A percentile compares a stretch with the other conserved stretches of the same genome.
These are phyloP conservation scores for Lathyrus tuberosus DNA, from an alignment of 306 rosid species.

Conservation along the genomic window DNA sequence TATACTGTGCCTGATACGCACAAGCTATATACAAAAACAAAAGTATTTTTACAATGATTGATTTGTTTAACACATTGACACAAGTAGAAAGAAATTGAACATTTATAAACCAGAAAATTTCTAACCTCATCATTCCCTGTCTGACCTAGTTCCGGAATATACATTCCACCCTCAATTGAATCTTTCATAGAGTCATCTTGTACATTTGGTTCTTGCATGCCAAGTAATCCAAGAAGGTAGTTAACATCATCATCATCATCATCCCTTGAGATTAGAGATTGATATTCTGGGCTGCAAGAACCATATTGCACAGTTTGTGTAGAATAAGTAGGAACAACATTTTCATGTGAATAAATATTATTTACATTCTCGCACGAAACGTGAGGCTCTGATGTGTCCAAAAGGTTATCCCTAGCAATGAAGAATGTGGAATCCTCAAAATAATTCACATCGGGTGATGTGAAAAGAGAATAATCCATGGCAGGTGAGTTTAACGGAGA, in stretches of 20 bases:
- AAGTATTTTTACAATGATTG: neutral
- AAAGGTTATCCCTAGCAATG: slow-evolving; percentile 1
- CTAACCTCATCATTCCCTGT: slow-evolving; percentile 35
- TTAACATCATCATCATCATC: neutral
- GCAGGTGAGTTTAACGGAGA: neutral
- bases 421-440: neutral
- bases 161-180: neutral
- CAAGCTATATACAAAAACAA: slow-evolving; percentile 1
- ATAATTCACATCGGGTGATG: neutral
- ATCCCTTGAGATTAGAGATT: neutral
- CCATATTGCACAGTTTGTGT: no score
- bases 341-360: no score
- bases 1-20: neutral
- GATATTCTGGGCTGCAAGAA: neutral
- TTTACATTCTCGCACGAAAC: slow-evolving; percentile 51
- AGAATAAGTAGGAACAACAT: no score
- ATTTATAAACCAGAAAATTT: neutral
- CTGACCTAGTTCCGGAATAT: slow-evolving; percentile 31
- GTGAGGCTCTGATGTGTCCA: slow-evolving; percentile 59
- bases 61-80: neutral
- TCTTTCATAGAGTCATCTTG: neutral
- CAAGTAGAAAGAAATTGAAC: no score
- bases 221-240: neutral
- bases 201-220: no score
- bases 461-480: neutral